Evolutionary conservation across 805 yeast species (phyloP), one percentile per base, ranked within the genome.

Genomic region (Zygoascus biomembranicola): DNA sequence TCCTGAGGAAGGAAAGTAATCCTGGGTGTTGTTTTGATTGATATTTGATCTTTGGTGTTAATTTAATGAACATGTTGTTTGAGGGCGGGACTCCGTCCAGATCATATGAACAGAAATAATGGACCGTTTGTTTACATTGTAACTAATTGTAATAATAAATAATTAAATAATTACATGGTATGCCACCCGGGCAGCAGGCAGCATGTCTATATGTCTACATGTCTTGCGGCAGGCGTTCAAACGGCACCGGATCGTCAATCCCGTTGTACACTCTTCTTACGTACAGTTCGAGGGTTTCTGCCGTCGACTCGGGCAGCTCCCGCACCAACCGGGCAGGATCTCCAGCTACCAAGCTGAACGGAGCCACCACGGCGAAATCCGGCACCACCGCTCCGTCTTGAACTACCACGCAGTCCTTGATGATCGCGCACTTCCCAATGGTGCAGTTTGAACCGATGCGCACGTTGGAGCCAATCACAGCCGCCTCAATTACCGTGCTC

Each of bases 391-490:
- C 53, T 44, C 56, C 56, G 10, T 66, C 67, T 14, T 60, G 66
- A 8, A 73, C 56, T 11, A 66, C 58, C 1, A 64, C 73, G 44
- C 74, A 66, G 54, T 73, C 76, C 50, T 66, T 65, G 44, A 73
- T 59, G 28, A 73, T 65, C 1, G 68, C 63, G 32, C 69, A 67
- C 55, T 54, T 53, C 41, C 75, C 73, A 18, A 73, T 57, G 18
- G 52, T 50, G 54, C 71, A 64, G 49, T 66, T 59, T 20, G 51
- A 51, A 20, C 75, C 76, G 10, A 73, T 69, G 13, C 56, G 39
- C 2, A 71, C 74, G 28, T 60, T 57, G 4, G 70, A 66, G 4
- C 77, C 76, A 8, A 73, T 63, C n/a, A 63, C 51, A 4, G 73
- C 73, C 6, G 76, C 74, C 49, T 67, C 60, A 14, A 71, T 49